Percentiles rank a stretch among this genome's conserved stretches.
Evolutionary conservation across 2,329 filamentous ascomycete genomes (phyloP).

Genomic region (Aspergillus hiratsukae): DNA sequence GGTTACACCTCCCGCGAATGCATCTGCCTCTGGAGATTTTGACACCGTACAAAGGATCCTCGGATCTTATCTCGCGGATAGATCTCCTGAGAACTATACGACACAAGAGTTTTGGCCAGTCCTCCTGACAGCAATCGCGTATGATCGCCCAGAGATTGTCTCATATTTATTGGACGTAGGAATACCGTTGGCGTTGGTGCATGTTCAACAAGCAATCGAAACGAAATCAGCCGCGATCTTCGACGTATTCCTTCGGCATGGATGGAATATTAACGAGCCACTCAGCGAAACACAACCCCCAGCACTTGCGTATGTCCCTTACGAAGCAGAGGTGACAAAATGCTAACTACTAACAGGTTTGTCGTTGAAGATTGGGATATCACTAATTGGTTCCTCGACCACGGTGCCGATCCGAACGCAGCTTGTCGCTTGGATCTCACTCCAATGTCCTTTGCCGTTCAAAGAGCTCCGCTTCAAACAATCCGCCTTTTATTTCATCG

Average conservation of each 20-base stretch:
- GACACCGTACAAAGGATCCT: too few relatives aligned
- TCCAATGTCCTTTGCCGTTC: conserved; percentile 20
- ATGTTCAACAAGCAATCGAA: too few relatives aligned
- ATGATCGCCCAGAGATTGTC: too few relatives aligned
- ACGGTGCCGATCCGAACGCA: conserved; percentile 1
- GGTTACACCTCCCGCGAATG: too few relatives aligned
- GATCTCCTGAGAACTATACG: too few relatives aligned
- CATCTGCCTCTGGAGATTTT: too few relatives aligned
- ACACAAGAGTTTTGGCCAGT: too few relatives aligned
- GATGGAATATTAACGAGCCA: conserved; percentile 22
- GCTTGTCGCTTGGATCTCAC: conserved; percentile 8
- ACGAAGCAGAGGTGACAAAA: neutral
- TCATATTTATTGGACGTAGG: too few relatives aligned
- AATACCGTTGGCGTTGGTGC: too few relatives aligned
- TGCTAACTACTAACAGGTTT: conserved; percentile 10
- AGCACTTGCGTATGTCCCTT: conserved; percentile 16
- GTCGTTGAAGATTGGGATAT: conserved; percentile 20
- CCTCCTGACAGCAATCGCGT: too few relatives aligned
- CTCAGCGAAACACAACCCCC: conserved; percentile 15
- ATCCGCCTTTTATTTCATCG: conserved; percentile 18
- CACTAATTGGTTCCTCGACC: conserved; percentile 22
- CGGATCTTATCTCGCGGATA: too few relatives aligned
- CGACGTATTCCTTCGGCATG: conserved; percentile 10
- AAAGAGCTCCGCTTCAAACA: conserved; percentile 13
- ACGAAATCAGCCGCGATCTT: conserved; percentile 7